Percentiles rank a stretch among this genome's conserved stretches.
Evolutionary conservation across 192 early-diverging fungal genomes (phyloP).

Genomic region (Coemansia sp.): DNA sequence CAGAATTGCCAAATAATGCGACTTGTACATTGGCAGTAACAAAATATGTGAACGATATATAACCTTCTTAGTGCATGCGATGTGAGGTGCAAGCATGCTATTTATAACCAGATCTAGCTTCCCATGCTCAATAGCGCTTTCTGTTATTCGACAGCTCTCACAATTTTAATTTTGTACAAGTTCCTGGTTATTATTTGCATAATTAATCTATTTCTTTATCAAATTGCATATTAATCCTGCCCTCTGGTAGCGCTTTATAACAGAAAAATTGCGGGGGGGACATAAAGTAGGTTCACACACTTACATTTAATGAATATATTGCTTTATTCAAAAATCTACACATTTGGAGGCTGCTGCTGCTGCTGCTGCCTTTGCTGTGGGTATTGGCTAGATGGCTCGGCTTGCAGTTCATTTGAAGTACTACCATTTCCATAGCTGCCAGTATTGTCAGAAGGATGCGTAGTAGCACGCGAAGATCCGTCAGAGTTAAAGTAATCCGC

Average conservation of each 20-base stretch:
- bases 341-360: background rate
- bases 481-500: constrained; percentile 23
- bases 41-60: too few relatives aligned
- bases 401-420: background rate
- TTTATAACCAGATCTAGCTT: too few relatives aligned
- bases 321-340: constrained; percentile 3
- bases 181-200: too few relatives aligned
- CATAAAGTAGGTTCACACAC: too few relatives aligned
- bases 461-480: constrained; percentile 2
- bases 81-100: background rate
- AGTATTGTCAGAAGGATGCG: constrained; percentile 10
- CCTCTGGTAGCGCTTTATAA: too few relatives aligned
- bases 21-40: constrained; percentile 1
- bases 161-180: background rate
- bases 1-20: constrained; percentile 9
- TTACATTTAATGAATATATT: too few relatives aligned
- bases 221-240: too few relatives aligned
- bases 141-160: background rate
- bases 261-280: too few relatives aligned
- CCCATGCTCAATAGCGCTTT: background rate
- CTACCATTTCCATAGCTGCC: constrained; percentile 5
- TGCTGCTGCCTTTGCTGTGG: background rate
- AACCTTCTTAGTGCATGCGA: too few relatives aligned
- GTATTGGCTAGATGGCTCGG: background rate
- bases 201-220: too few relatives aligned